Base-by-base conservation (phyloP, 495 filamentous ascomycete genomes). In the Tuber magnatum region DNA sequence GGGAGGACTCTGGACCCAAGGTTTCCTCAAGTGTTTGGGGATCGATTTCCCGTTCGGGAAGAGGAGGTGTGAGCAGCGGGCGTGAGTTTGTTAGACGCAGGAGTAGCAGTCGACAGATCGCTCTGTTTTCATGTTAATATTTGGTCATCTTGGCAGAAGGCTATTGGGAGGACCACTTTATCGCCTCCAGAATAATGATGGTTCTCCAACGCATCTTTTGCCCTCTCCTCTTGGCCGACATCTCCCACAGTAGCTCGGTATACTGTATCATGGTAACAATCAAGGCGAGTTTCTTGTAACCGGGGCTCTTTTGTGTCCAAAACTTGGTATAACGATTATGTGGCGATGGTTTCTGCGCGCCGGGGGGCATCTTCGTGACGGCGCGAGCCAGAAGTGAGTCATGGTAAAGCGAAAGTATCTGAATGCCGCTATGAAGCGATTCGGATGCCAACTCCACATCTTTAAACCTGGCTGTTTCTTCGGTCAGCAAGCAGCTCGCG, bases 381-480 rank as follows among this genome's bases (percentile, higher is more conserved):
- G 83, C 90, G 79, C 89, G 87, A 71, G 90, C 88, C 39, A 99
- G 92, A 61, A 99, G 89, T 51, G 91, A 89, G 84, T 98, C 94
- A 86, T 98, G 94, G 84, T 97, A 97, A 75, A 97, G 87, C 18
- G 94, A 94, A 74, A 99, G 88, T 20, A 99, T 87, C 81, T 97
- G 93, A 44, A 97, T 91, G 74, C 89, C 89, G 61, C 91, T 93
- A 80, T 99, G 94, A 32, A 98, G 88, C 72, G 92, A 93, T 85
- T 99, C 95, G 77, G 95, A 97, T 75, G 94, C 91, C 78, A 98
- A 89, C 83, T 97, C 94, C 46, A 94, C 92, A 82, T 98, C 94
- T 78, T 93, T 90, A 84, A 96, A 97, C 71, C 94, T 93, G 75
- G 94, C 93, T 94, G 77, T 5, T 48, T 44, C 16, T 72, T 69